These are phyloP conservation scores for Chrysosporium queenslandicum DNA, from an alignment of 2,329 filamentous ascomycete genomes.

Conservation along the genomic window DNA sequence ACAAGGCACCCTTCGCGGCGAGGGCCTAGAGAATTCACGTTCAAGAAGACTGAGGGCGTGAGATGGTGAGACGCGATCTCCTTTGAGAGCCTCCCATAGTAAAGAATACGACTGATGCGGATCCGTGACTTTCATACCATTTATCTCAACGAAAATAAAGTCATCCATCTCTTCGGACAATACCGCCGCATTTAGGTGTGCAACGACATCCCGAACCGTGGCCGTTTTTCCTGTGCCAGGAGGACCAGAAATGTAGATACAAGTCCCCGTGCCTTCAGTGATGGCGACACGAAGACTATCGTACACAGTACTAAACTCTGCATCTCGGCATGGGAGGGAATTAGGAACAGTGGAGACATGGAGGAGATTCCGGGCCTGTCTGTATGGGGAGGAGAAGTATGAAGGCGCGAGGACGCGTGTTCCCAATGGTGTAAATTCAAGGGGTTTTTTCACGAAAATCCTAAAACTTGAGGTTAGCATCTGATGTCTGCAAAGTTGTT, in stretches of 20 bases:
- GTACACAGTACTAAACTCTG: conserved; percentile 85
- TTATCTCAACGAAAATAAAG: conserved; percentile 98
- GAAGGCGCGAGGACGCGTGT: conserved; percentile 71
- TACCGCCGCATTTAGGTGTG: conserved; percentile 78
- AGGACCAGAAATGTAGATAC: conserved; percentile 98
- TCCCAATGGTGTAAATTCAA: conserved; percentile 92
- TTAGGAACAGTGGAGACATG: conserved; percentile 90
- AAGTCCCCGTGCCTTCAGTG: conserved; percentile 81
- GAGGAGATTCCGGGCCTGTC: conserved; percentile 74
- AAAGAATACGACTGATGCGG: conserved; percentile 92
- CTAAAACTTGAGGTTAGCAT: conserved; percentile 23
- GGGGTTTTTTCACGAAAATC: conserved; percentile 69
- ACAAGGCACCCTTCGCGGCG: conserved; percentile 80
- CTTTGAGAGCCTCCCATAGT: conserved; percentile 91
- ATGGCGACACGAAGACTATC: conserved; percentile 91
- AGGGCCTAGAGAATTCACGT: conserved; percentile 84
- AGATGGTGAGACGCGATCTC: conserved; percentile 80
- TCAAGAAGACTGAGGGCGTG: conserved; percentile 87
- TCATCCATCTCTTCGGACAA: conserved; percentile 86
- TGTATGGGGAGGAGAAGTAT: conserved; percentile 74
- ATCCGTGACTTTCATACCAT: conserved; percentile 99
- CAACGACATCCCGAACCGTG: conserved; percentile 89
- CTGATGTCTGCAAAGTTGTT: neutral
- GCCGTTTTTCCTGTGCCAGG: conserved; percentile 96
- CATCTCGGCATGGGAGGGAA: conserved; percentile 80